Conservation (phyloP, 2,329 filamentous ascomycete genomes). For the Onygenales sp. region DNA sequence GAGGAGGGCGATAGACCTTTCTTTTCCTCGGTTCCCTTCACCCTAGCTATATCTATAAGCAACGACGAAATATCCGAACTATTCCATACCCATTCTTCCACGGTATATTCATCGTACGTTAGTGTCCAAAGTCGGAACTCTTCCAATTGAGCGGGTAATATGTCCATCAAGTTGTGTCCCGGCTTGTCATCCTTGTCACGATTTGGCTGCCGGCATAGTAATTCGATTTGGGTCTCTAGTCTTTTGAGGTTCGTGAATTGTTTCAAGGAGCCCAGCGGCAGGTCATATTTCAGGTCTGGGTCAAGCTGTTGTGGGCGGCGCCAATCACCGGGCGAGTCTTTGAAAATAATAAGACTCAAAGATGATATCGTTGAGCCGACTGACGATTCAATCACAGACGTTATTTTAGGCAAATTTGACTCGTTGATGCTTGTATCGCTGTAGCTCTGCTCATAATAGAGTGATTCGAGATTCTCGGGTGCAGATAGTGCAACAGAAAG, state of each 20-base stretch:
- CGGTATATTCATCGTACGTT: neutral
- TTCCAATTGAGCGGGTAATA: neutral
- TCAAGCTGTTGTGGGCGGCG: neutral
- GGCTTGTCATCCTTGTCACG: neutral
- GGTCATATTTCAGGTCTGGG: neutral
- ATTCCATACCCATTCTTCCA: neutral
- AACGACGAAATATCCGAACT: neutral
- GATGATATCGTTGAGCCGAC: slow-evolving; percentile 1
- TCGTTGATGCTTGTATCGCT: too few species aligned
- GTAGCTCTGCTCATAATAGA: neutral
- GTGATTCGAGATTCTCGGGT: neutral
- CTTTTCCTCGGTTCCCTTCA: neutral
- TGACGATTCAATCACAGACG: slow-evolving; percentile 14
- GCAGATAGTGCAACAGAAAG: neutral
- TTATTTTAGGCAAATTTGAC: neutral
- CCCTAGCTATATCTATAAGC: neutral
- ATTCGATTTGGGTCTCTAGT: neutral
- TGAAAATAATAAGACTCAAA: neutral
- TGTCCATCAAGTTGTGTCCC: neutral
- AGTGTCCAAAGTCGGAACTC: neutral
- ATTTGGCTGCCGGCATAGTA: neutral
- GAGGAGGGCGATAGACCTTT: neutral
- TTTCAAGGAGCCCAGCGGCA: neutral
- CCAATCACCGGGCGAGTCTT: neutral
- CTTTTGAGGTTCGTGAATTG: neutral